These are phyloP conservation scores for Dimocarpus longan DNA, from an alignment of 345 rosid genomes.

Conservation along the genomic window DNA sequence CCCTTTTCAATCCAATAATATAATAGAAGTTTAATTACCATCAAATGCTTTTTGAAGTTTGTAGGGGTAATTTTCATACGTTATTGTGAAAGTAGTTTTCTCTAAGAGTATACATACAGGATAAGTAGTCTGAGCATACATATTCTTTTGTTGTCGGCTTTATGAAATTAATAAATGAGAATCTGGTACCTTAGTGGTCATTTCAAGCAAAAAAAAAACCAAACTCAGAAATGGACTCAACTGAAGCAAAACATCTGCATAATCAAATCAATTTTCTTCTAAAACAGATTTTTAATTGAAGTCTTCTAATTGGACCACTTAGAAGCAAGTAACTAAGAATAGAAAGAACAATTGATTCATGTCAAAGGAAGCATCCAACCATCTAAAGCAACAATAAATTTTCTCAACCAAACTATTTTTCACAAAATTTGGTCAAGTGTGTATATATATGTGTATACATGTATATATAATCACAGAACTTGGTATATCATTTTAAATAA, in stretches of 20 bases:
- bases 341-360: conserved; percentile 13
- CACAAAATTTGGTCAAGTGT: background rate
- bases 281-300: background rate
- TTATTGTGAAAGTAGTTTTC: no score
- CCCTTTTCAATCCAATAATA: no score
- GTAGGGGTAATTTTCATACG: no score
- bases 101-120: no score
- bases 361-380: conserved; percentile 5
- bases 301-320: conserved; percentile 12
- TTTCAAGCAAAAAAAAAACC: background rate
- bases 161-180: no score
- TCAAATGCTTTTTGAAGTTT: no score
- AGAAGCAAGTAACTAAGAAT: background rate
- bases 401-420: background rate
- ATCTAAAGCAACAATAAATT: background rate
- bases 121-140: no score
- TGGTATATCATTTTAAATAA: background rate
- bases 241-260: background rate
- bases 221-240: no score
- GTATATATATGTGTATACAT: no score
- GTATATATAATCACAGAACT: background rate
- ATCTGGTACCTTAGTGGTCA: background rate
- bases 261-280: background rate
- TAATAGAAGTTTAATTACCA: no score
- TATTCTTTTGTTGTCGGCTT: no score